Base-by-base conservation (phyloP, 176 grass and related monocot species). In the Carex cristatella region DNA sequence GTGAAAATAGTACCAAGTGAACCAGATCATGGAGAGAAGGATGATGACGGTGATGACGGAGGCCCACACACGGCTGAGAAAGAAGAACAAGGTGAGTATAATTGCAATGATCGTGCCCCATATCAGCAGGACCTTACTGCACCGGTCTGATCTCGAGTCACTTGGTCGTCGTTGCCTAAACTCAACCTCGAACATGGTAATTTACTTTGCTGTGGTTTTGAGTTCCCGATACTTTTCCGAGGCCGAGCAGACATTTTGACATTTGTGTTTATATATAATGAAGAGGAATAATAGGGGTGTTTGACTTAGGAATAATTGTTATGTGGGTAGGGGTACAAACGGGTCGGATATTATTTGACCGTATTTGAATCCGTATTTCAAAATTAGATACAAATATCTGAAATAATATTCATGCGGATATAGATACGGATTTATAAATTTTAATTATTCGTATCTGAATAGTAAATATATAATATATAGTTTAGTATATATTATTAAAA, bases 1-100 rank as follows among this genome's bases (percentile, higher is more conserved):
- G 9, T n/a, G 51, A 48, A 65, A 55, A 30, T 58, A 90, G 70
- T n/a, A 87, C 56, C 65, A 85, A 1, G 81, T 84, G 85, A 87
- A 51, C 7, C 40, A 33, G 60, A 68, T 46, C 18, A 46, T 53
- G 63, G 12, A 77, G 54, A 69, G 38, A 16, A 90, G 30, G 42
- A 84, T 11, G 35, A 16, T 5, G 18, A 83, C 81, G 18, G 85
- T 73, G 74, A 54, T 60, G 27, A 87, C 65, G 49, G 88, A 81
- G 70, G 79, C 88, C 81, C 42, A 85, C 27, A 87, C 13, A 35
- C 60, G 71, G 72, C 79, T 59, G 40, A 44, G 32, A 63, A 90
- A 74, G 7, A 90, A 4, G 62, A 54, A 85, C 37, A 90, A 15
- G 13, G 62, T 13, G 30, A 61, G 30, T 38, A 77, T 69, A 28